Evolutionary conservation across 202 grass and related monocot species (phyloP).

Genomic region (Musa balbisiana): DNA sequence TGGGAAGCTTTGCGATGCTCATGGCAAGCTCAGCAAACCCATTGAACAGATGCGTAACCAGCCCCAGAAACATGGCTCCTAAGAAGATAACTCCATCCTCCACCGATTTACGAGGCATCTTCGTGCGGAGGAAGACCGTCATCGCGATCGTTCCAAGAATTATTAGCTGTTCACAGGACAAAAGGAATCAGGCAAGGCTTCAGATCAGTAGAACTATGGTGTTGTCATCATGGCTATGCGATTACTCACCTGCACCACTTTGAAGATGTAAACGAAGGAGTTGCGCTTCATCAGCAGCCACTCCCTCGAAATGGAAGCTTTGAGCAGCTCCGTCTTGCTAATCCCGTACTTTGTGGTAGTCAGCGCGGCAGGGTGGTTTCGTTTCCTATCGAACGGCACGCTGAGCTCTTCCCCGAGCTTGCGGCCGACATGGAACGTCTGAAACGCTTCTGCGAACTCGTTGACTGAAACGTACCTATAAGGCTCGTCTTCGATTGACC

Average conservation of each 20-base stretch:
- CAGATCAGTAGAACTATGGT: background rate
- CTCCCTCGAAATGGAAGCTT: slow-evolving; percentile 74
- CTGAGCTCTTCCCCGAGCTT: slow-evolving; percentile 49
- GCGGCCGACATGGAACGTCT: slow-evolving; percentile 66
- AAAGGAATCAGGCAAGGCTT: slow-evolving; percentile 3
- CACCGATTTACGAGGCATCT: slow-evolving; percentile 44
- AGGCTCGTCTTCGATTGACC: slow-evolving; percentile 40
- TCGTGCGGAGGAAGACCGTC: slow-evolving; percentile 83
- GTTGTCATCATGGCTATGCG: background rate
- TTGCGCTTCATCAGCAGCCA: slow-evolving; percentile 97
- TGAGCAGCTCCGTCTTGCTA: slow-evolving; percentile 65
- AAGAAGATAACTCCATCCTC: slow-evolving; percentile 83
- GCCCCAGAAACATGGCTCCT: slow-evolving; percentile 89
- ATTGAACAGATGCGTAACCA: slow-evolving; percentile 92
- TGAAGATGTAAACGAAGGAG: slow-evolving; percentile 97
- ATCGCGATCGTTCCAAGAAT: slow-evolving; percentile 86
- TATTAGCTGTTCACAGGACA: slow-evolving; percentile 58
- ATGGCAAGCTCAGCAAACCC: slow-evolving; percentile 84
- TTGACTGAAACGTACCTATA: slow-evolving; percentile 76
- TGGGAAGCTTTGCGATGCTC: slow-evolving; percentile 79
- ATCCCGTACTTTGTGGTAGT: slow-evolving; percentile 77
- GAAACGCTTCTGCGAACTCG: slow-evolving; percentile 64
- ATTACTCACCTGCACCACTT: slow-evolving; percentile 63
- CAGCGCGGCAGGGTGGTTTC: slow-evolving; percentile 88
- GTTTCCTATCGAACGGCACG: slow-evolving; percentile 50